Evolutionary conservation across 2,329 filamentous ascomycete species (phyloP), one percentile per base, ranked within the genome.

Genomic region (Xylaria sp.): DNA sequence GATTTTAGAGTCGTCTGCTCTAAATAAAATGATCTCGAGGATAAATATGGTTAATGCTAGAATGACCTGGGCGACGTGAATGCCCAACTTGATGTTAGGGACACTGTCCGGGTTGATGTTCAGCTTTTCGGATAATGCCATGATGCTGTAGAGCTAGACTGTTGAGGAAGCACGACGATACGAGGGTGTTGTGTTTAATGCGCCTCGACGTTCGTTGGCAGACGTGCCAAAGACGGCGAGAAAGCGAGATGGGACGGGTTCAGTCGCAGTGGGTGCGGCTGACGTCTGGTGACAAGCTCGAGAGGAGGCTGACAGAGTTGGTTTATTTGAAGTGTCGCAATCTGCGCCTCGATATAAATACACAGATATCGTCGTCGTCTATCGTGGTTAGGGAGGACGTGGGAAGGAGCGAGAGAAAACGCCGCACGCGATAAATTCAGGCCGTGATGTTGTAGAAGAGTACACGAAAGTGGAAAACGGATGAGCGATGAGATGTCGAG

Each of bases 1-100:
- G 70, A 91, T 83, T 23, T 76, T 78, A 5, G 87, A 81, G 16
- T 82, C 77, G 10, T 84, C 77, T 63, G 81, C 80, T 48, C 82
- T 82, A 75, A 91, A 89, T 54, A 91, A 83, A 27, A 85, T 82
- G 73, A 91, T 89, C 72, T 87, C 86, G 68, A 91, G 81, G 66
- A 84, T 82, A 83, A 88, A 90, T 73, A 85, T 81, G 27, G 90
- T 81, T 55, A 90, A 82, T 54, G 82, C 85, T 27, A 89, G 74
- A 55, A 87, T 71, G 67, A 86, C 83, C 80, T 91, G 89, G 65
- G 81, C 77, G 60, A 82, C 79, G 79, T 91, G 89, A 50, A 90
- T 77, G 63, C 82, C 84, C 67, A 90, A 79, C 80, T 91, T 91
- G 79, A 84, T 78, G 69, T 79, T 79, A 63, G 87, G 87, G 50